Base-by-base conservation (phyloP, 371 early-diverging fungal genomes). In the Mucor lusitanicus region DNA sequence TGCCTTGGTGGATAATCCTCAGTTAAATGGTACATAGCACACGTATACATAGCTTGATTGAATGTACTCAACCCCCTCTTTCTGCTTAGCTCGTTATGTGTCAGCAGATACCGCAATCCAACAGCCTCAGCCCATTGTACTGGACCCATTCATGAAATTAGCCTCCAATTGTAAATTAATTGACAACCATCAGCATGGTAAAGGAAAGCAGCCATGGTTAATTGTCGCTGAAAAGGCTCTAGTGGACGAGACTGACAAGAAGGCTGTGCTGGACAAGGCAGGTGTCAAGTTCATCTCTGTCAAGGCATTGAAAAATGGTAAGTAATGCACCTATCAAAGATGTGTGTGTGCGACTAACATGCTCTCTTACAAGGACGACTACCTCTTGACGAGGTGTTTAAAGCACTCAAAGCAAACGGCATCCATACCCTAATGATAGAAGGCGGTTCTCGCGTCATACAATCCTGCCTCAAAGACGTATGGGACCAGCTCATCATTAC, bases 401-500 rank as follows among this genome's bases (percentile, higher is more conserved):
- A 60, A 17, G 42, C 54, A 17, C 60, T 88, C 40, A 61, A 61
- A 50, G 30, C 37, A 3, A 55, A 64, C 21, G 84, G 82, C 2
- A 85, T 88, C 9, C 63, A 69, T 7, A 68, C 79, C 0, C 67
- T 97, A 27, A 97, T 97, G 98, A 90, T 97, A 21, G 98, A 97
- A 84, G 98, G 98, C 15, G 98, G 98, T 3, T 89, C 95, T 0
- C 71, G 75, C 13, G 80, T 97, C 9, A 96, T 97, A 37, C 80
- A 85, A 30, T 77, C 87, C 1, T 92, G 93, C 62, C 68, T 96
- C 59, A 64, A 67, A 25, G 42, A 56, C 35, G 71, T 66, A 32
- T 57, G 83, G 37, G 88, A 93, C 66, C 77, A 76, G 13, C 69
- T 94, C 30, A 77, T 95, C 21, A 73, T 95, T 21, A 97, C 97